These are phyloP conservation scores for Epichloe scottii DNA, from an alignment of 2,329 filamentous ascomycete species.

Conservation along the genomic window DNA sequence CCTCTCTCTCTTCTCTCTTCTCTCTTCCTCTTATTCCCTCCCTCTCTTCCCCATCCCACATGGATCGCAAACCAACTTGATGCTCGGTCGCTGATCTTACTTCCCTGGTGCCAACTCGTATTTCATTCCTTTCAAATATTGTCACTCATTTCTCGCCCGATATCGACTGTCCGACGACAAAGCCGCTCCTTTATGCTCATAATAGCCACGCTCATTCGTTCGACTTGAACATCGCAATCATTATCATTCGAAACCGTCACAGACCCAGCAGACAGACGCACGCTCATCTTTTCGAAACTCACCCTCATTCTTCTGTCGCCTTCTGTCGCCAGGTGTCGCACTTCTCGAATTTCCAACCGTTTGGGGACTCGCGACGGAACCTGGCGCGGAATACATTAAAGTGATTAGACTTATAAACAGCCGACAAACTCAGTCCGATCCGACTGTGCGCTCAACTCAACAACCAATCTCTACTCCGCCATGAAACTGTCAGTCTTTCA, in stretches of 20 bases:
- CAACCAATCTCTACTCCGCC: slow-evolving; percentile 8
- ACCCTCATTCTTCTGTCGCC: not conserved
- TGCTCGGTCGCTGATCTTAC: not conserved
- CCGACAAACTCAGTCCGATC: not conserved
- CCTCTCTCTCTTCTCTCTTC: not conserved
- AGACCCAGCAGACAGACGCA: not conserved
- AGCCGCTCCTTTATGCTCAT: not conserved
- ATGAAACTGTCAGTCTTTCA: slow-evolving; percentile 44
- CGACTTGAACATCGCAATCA: not conserved
- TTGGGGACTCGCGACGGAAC: not conserved
- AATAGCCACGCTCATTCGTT: not conserved
- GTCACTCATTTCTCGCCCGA: not conserved
- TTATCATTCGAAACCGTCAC: not conserved
- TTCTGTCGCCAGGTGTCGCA: not conserved
- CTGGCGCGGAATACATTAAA: not conserved
- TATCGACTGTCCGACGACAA: not conserved
- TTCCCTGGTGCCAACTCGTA: not conserved
- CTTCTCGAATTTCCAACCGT: not conserved
- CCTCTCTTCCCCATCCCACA: not conserved
- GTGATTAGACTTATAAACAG: not conserved
- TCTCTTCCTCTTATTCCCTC: not conserved
- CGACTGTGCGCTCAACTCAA: not conserved
- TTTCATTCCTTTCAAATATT: not conserved
- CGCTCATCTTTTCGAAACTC: not conserved
- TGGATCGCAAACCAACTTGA: not conserved